phyloP scores from a whole-genome alignment of 2,329 filamentous ascomycete species.

The Venturia oleaginea region DNA sequence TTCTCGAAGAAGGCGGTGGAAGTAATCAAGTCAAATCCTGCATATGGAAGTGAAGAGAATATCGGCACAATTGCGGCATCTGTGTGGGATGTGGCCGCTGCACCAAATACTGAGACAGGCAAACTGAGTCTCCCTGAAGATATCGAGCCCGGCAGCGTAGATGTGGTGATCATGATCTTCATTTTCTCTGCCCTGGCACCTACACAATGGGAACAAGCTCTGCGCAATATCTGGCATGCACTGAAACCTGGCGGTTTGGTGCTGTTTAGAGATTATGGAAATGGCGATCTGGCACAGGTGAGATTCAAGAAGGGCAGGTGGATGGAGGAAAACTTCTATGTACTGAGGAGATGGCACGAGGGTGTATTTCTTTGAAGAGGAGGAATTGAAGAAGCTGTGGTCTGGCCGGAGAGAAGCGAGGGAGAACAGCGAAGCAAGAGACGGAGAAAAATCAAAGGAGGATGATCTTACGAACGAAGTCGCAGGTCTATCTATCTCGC shows the following conservation, averaged over 20 bases:
- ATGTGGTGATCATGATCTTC: conserved; percentile 91
- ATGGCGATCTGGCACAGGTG: conserved; percentile 91
- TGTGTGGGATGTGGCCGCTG: conserved; percentile 76
- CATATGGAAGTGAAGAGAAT: conserved; percentile 53
- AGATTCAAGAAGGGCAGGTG: conserved; percentile 93
- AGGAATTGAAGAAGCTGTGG: conserved; percentile 78
- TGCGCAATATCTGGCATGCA: conserved; percentile 70
- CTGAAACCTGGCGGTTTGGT: conserved; percentile 90
- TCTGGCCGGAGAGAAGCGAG: conserved; percentile 34
- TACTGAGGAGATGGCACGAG: conserved; percentile 89
- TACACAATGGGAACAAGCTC: conserved; percentile 70
- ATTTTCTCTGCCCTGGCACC: conserved; percentile 91
- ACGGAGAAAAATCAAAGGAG: conserved; percentile 2
- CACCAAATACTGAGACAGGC: conserved; percentile 36
- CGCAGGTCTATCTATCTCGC: conserved; percentile 25
- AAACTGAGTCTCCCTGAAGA: conserved; percentile 58
- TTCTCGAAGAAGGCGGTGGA: conserved; percentile 94
- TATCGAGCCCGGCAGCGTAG: conserved; percentile 68
- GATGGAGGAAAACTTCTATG: conserved; percentile 94
- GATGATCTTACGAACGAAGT: conserved; percentile 16
- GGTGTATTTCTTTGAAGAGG: conserved; percentile 92
- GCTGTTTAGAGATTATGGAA: conserved; percentile 91
- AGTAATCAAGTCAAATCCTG: conserved; percentile 72
- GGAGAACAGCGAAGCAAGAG: neutral
- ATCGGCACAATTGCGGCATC: conserved; percentile 61